A percentile compares a stretch with the other conserved stretches of the same genome.
Conservation (phyloP, 2,329 filamentous ascomycete species). For the Fusarium pseudograminearum region DNA sequence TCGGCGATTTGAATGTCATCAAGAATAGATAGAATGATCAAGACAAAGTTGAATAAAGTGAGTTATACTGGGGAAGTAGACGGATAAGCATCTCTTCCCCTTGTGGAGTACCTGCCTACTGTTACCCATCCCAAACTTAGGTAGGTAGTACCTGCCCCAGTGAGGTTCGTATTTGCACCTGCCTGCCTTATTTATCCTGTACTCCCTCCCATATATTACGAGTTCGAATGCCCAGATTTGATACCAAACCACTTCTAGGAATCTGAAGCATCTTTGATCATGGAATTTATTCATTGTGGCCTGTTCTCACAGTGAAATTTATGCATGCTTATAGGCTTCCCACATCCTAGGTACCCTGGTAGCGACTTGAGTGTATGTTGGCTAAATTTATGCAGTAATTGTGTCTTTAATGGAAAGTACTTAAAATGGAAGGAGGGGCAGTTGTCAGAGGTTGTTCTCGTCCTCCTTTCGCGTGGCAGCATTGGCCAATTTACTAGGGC, state of each 20-base stretch:
- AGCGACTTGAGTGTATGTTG: neutral
- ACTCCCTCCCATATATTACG: neutral
- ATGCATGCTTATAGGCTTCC: neutral
- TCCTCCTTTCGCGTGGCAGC: neutral
- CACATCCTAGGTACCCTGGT: neutral
- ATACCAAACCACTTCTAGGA: neutral
- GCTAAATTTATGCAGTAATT: neutral
- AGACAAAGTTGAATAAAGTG: neutral
- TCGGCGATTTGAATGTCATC: neutral
- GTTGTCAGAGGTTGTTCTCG: neutral
- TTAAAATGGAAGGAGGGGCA: constrained; percentile 39
- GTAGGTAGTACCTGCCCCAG: neutral
- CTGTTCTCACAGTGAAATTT: neutral
- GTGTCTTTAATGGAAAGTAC: neutral
- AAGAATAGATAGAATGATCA: neutral
- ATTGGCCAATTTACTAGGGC: constrained; percentile 32
- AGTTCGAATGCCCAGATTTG: neutral
- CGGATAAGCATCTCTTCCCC: neutral
- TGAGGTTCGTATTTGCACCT: neutral
- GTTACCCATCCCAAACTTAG: neutral
- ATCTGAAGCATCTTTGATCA: neutral
- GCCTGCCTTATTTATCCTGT: neutral
- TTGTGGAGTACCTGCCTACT: neutral
- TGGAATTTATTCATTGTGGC: neutral
- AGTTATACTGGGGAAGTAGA: neutral